Conservation (phyloP, 2,329 filamentous ascomycete species). For the Calonectria naviculata region DNA sequence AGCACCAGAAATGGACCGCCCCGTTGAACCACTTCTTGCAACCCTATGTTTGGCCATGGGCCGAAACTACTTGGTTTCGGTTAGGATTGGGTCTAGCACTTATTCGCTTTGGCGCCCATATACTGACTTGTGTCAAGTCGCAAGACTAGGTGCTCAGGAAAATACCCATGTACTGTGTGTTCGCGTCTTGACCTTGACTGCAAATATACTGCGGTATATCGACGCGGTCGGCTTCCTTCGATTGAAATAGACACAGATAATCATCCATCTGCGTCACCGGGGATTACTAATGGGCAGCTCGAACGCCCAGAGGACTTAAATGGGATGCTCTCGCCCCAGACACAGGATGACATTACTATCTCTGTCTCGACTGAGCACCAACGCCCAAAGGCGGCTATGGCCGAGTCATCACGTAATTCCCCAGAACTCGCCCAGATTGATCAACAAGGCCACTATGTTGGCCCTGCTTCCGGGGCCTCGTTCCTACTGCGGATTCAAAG, state of each 20-base stretch:
- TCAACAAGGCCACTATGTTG: constrained; percentile 32
- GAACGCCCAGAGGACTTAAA: neutral
- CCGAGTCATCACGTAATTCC: constrained; percentile 32
- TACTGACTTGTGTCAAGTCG: constrained; percentile 24
- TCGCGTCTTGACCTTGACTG: constrained; percentile 35
- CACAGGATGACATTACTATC: constrained; percentile 25
- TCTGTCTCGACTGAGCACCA: constrained; percentile 22
- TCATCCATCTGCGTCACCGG: neutral
- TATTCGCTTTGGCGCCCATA: neutral
- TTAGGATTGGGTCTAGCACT: neutral
- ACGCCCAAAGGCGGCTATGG: neutral
- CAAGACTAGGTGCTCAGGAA: constrained; percentile 40
- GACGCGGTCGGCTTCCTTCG: constrained; percentile 36
- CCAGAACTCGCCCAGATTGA: constrained; percentile 28
- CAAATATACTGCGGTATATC: constrained; percentile 36
- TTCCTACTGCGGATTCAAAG: constrained; percentile 39
- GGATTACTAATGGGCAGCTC: constrained; percentile 10
- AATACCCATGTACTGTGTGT: constrained; percentile 36
- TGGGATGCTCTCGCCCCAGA: constrained; percentile 1
- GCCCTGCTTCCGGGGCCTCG: constrained; percentile 30
- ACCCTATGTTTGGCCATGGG: neutral
- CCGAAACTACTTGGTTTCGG: neutral
- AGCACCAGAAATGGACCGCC: neutral
- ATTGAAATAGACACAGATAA: constrained; percentile 33
- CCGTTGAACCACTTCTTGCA: neutral